Base-by-base conservation (phyloP, 116 monocot species). In the Trichopus zeylanicus region DNA sequence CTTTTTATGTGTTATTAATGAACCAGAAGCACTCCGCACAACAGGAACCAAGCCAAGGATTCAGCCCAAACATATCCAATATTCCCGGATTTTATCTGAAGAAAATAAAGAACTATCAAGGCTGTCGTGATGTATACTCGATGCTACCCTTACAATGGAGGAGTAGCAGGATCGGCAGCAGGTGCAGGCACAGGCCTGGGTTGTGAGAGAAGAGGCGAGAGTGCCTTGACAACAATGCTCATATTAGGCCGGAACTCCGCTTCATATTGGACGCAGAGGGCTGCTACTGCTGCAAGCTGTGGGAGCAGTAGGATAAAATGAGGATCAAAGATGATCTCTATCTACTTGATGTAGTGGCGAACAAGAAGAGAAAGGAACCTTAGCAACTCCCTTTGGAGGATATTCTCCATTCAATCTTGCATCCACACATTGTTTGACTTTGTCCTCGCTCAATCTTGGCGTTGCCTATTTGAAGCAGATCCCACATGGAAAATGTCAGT, bases 371-470 rank as follows among this genome's bases (percentile, higher is more conserved):
- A 75, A 53, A 56, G 10, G 57, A 27, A 86, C 91, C 94, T 89
- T 95, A n/a, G 95, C 95, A 58, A 95, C 90, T 49, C 86, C 95
- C 74, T 95, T 95, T 26, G 95, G 81, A 23, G 95, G 95, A 75
- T 89, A 95, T 48, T 95, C 95, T 16, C 85, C 88, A 69, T 86
- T 78, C 68, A 95, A 63, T 54, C 83, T 81, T 33, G 89, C 89
- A 70, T 94, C 94, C 3, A 94, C 86, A 39, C 94, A 94, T 60
- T 94, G 94, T 64, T 89, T 94, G 20, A 94, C 94, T n/a, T n/a
- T n/a, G n/a, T n/a, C n/a, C n/a, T n/a, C n/a, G n/a, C n/a, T n/a
- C n/a, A n/a, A n/a, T n/a, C 60, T 89, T 94, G 61, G 89, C 94
- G 68, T 94, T 89, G 18, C 82, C 89, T 68, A 94, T 33, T 33